Base-by-base conservation (phyloP, 2,329 filamentous ascomycete species). In the Alternaria ethzedia region DNA sequence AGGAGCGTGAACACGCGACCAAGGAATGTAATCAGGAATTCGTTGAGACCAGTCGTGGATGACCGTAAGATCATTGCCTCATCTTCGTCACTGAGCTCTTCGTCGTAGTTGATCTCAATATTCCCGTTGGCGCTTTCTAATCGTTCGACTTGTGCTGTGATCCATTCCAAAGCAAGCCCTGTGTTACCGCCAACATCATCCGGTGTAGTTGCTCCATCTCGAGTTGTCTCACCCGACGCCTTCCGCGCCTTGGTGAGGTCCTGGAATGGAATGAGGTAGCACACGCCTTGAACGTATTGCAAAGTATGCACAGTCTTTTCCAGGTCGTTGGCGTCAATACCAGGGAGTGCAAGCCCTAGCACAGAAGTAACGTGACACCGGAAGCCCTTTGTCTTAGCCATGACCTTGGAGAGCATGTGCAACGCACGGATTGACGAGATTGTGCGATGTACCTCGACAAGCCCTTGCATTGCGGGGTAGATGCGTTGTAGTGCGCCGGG, bases 391-490 rank as follows among this genome's bases (percentile, higher is more conserved):
- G 94, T 93, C 76, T 92, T 90, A 13, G 94, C 90, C 87, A 99
- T 96, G 73, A 94, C 89, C 77, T 94, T 93, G 67, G 94, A 92
- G 65, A 98, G 88, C 85, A 97, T 93, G 82, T 97, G 94, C 64
- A 99, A 84, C 45, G 95, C 92, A 74, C 95, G 91, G 62, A 99
- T 86, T 62, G 95, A 97, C 0, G 96, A 97, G 6, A 94, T 95
- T 3, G 96, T 99, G 57, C 96, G 89, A 82, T 99, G 96, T 4
- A 99, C 96, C 80, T 99, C 96, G 5, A 99, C 96, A 56, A 99
- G 84, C 0, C 96, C 96, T 79, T 99, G 96, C 80, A 99, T 89
- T 70, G 95, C 96, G 11, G 96, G 96, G 75, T 99, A 99, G 75
- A 99, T 98, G 65, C 96, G 88, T 80, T 99, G 96, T 61, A 99